Evolutionary conservation across 75 land plant species (phyloP), one percentile per base, ranked within the genome.

Genomic region (Chamaecyparis obtusa): DNA sequence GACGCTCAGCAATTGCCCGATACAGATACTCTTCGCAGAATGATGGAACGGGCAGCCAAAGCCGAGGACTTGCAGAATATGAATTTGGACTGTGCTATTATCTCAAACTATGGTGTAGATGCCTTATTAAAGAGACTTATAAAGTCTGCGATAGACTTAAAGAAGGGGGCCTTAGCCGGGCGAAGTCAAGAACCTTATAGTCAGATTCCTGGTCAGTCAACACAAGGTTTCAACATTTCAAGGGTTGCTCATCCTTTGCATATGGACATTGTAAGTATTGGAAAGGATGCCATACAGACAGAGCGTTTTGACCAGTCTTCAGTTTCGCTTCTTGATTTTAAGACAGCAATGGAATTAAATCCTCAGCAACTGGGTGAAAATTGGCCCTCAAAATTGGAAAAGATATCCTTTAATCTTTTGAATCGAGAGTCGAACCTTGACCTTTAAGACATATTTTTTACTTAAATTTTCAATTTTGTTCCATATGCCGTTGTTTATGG

Each of bases 361-460:
- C 96, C 94, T 83, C 89, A 89, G 83, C 83, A 90, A 64, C 91
- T 97, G 49, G 99, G 99, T 41, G 89, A 43, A 86, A 85, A 92
- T 86, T 93, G 96, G 95, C 86, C 96, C 35, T 35, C 85, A 55
- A 96, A 92, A 64, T 88, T 97, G 77, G 99, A 97, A 89, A 97
- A 87, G 90, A 92, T 96, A 24, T 86, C 83, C 19, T 87, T 93
- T 19, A 83, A 85, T 46, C 54, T 85, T 51, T 33, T 78, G n/a
- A 46, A 32, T 46, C 56, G n/a, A 49, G 56, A 49, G 16, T 83
- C 49, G 84, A 83, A 13, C 46, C 46, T 78, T 78, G 81, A 37
- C 81, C n/a, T 78, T 37, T 17, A 19, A 17, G 43, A 77, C 46
- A 83, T 11, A 83, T n/a, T 43, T 49, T 30, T 83, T 3, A 24